phyloP scores from a whole-genome alignment of 371 early-diverging fungal genomes.

The Thermomucor indicae-seudaticae region DNA sequence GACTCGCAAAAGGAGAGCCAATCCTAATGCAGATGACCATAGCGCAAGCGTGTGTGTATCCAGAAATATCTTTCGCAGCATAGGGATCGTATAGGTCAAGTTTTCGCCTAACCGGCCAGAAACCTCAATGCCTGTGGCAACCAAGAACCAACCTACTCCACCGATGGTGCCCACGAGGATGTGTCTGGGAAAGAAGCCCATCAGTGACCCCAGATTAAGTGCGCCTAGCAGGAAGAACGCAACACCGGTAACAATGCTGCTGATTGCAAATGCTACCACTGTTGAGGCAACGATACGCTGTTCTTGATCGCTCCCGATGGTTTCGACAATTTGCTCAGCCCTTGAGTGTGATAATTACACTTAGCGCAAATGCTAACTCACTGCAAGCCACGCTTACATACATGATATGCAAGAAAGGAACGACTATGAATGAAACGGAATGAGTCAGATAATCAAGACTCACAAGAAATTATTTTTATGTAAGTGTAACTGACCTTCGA shows the following conservation, averaged over 20 bases:
- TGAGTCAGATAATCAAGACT: neutral
- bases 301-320: constrained; percentile 54
- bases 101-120: constrained; percentile 62
- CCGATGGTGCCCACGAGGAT: constrained; percentile 95
- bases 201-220: constrained; percentile 74
- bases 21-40: constrained; percentile 75
- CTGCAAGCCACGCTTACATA: constrained; percentile 40
- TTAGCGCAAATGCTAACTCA: neutral
- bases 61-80: constrained; percentile 54
- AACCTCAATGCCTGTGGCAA: constrained; percentile 90
- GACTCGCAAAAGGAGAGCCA: constrained; percentile 64
- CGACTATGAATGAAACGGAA: constrained; percentile 31
- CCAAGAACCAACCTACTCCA: constrained; percentile 92
- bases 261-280: constrained; percentile 82
- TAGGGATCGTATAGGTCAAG: constrained; percentile 47
- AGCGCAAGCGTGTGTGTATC: constrained; percentile 58
- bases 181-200: constrained; percentile 94
- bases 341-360: constrained; percentile 19
- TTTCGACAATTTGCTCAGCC: constrained; percentile 62
- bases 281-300: constrained; percentile 82
- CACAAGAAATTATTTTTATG: neutral
- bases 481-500: constrained; percentile 63
- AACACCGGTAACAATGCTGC: constrained; percentile 83
- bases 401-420: constrained; percentile 91
- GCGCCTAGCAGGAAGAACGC: constrained; percentile 85